phyloP scores from a whole-genome alignment of 495 filamentous ascomycete genomes.

The Aspergillus funiculosus region DNA sequence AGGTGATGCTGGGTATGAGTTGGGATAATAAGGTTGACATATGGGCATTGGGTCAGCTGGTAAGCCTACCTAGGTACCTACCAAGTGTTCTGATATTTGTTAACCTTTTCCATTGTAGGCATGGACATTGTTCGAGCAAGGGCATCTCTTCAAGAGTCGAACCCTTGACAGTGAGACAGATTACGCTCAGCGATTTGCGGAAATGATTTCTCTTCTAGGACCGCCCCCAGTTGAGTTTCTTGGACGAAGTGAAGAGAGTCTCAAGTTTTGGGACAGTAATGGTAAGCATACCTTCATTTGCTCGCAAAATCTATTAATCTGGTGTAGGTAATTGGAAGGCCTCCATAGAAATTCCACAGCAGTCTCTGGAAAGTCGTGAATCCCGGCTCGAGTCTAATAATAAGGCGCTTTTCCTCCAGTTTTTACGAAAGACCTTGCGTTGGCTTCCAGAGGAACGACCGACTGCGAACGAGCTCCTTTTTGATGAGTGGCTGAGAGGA shows the following conservation, averaged over 20 bases:
- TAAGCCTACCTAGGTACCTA: constrained; percentile 7
- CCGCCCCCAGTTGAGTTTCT: constrained; percentile 29
- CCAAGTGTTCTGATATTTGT: neutral
- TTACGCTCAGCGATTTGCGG: constrained; percentile 22
- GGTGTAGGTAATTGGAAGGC: neutral
- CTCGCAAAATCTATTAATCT: neutral
- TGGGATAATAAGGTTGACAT: constrained; percentile 39
- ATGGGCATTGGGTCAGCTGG: constrained; percentile 37
- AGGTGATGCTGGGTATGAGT: constrained; percentile 29
- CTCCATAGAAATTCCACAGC: constrained; percentile 29
- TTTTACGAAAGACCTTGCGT: constrained; percentile 34
- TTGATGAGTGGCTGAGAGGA: constrained; percentile 32
- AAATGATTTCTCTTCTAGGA: constrained; percentile 32
- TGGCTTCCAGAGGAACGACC: constrained; percentile 37
- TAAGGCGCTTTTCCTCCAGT: constrained; percentile 30
- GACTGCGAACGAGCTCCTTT: constrained; percentile 33
- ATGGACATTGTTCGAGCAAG: neutral
- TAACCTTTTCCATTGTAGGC: neutral
- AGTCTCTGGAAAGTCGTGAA: constrained; percentile 22
- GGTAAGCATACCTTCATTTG: constrained; percentile 15
- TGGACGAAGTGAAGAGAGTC: constrained; percentile 20
- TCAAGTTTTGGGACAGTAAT: constrained; percentile 27
- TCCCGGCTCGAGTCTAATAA: constrained; percentile 20
- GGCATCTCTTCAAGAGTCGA: constrained; percentile 31
- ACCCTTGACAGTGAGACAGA: constrained; percentile 27